Evolutionary conservation across 345 rosid genomes (phyloP), one percentile per base, ranked within the genome.

Genomic region (Clarkia xantiana): DNA sequence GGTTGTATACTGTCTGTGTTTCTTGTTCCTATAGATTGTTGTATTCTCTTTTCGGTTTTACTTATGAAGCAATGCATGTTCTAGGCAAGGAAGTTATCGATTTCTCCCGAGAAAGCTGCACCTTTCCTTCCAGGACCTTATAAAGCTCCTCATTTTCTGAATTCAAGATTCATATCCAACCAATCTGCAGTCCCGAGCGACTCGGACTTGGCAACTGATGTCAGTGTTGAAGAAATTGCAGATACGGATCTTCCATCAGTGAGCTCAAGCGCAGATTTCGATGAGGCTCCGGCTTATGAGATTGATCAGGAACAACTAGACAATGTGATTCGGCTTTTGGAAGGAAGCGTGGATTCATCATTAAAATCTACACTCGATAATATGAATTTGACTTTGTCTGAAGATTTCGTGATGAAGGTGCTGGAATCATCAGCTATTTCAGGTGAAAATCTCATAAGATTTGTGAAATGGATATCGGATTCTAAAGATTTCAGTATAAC

Each of bases 371-470:
- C 53, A 43, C 77, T 89, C 49, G 74, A 75, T 56, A 22, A 44
- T 2, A 52, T 82, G 34, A 58, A 54, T 56, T 15, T 85, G 44
- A 62, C 54, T 51, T 68, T 80, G 49, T 65, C 55, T 40, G 72
- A 71, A 45, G 77, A 68, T 17, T 71, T 85, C 64, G 73, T 80
- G 45, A 34, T 63, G 2, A 73, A 57, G 62, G 87, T 82, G 54
- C 73, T 82, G 36, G 71, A 70, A 52, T 68, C 87, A 13, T 78
- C 83, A 25, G 62, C 47, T 2, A 49, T 82, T 45, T 42, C 60
- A 43, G 80, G 79, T 38, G 76, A 78, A 63, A 80, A 74, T 63
- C 52, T 78, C 69, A 67, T 89, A 40, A 56, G 63, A 58, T 89
- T 78, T 67, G 59, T 78, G 58, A 73, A 62, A 15, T 89, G 95